phyloP scores from a whole-genome alignment of 1,139 yeast genomes.

The Nadsonia commutata region DNA sequence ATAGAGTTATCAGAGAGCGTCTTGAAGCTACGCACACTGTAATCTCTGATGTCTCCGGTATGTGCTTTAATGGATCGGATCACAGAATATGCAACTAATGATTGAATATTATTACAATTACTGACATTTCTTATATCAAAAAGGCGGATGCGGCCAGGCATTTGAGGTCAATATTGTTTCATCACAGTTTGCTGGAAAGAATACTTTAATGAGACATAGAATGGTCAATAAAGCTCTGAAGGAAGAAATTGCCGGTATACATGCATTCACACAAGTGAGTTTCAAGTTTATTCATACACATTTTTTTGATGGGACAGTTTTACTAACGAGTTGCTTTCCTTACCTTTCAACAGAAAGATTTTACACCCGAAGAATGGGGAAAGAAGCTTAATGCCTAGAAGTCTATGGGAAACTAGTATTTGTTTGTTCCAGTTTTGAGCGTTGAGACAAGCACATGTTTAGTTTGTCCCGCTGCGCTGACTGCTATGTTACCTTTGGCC shows the following conservation, averaged over 20 bases:
- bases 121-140: not conserved
- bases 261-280: conserved; percentile 90
- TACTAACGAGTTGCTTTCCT: not conserved
- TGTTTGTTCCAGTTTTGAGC: too few species aligned
- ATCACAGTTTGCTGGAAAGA: conserved; percentile 60
- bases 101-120: not conserved
- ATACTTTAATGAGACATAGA: conserved; percentile 74
- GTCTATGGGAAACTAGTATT: too few species aligned
- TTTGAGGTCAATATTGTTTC: conserved; percentile 73
- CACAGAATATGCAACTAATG: conserved; percentile 1
- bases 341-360: conserved; percentile 14
- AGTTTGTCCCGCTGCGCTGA: too few species aligned
- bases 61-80: conserved; percentile 5
- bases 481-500: too few species aligned
- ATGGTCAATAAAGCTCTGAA: conserved; percentile 66
- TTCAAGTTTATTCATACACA: too few species aligned
- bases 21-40: conserved; percentile 25
- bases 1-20: conserved; percentile 18
- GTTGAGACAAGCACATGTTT: too few species aligned
- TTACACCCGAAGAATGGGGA: conserved; percentile 20
- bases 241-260: conserved; percentile 72
- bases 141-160: conserved; percentile 78
- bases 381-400: conserved; percentile 5
- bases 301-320: not conserved
- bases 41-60: conserved; percentile 26